phyloP scores from a whole-genome alignment of 73 alveolate species.

The Paramecium bursaria region DNA sequence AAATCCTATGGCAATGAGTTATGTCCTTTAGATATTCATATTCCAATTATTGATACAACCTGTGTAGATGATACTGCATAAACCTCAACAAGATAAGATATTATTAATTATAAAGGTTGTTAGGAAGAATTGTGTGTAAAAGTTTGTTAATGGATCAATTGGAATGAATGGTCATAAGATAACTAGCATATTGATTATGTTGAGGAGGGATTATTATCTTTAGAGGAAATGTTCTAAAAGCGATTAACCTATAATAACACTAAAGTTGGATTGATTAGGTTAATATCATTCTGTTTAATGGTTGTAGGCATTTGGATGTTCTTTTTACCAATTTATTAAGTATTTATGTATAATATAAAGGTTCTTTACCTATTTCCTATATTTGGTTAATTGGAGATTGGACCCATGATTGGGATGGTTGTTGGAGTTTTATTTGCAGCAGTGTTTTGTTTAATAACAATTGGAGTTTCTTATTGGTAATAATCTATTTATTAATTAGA shows the following conservation, averaged over 20 bases:
- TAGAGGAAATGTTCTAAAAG: constrained; percentile 27
- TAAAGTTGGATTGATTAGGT: neutral
- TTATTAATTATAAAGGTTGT: neutral
- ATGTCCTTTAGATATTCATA: constrained; percentile 41
- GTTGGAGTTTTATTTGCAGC: constrained; percentile 55
- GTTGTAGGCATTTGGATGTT: constrained; percentile 56
- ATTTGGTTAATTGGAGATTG: constrained; percentile 51
- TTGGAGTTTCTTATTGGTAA: constrained; percentile 55
- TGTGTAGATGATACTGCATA: neutral
- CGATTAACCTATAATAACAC: constrained; percentile 6
- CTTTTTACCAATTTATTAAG: constrained; percentile 45
- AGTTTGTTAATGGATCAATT: constrained; percentile 38
- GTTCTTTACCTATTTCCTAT: constrained; percentile 44
- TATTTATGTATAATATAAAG: neutral
- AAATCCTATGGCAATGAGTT: constrained; percentile 36
- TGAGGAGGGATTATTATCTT: constrained; percentile 29
- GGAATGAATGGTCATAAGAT: constrained; percentile 61
- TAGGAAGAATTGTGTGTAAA: constrained; percentile 43
- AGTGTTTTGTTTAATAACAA: constrained; percentile 53
- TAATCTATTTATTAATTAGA: too few species aligned
- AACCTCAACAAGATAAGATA: constrained; percentile 19
- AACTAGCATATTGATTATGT: constrained; percentile 14
- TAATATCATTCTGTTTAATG: constrained; percentile 18
- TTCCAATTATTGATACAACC: constrained; percentile 45
- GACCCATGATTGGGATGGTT: constrained; percentile 43